Percentiles rank a stretch among this genome's conserved stretches.
Evolutionary conservation across 2,329 filamentous ascomycete species (phyloP).

Genomic region (Lasiodiplodia gonubiensis): DNA sequence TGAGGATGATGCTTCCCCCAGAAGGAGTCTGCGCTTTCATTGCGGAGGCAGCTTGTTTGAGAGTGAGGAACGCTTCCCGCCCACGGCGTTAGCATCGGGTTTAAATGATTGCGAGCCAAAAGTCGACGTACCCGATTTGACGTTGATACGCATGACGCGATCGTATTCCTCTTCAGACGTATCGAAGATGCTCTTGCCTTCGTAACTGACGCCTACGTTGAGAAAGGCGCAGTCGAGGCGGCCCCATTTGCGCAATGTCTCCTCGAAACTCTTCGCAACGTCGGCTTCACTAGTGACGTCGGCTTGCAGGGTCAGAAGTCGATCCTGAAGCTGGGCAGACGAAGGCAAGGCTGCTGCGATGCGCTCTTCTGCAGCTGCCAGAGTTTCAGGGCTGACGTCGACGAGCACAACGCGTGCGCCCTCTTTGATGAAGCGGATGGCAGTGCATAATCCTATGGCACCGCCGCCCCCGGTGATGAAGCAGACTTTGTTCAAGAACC

Average conservation of each 20-base stretch:
- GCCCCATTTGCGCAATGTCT: conserved; percentile 38
- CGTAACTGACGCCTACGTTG: conserved; percentile 30
- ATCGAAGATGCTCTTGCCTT: conserved; percentile 44
- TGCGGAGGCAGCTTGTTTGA: conserved; percentile 44
- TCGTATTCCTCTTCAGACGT: conserved; percentile 45
- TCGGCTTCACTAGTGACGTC: conserved; percentile 44
- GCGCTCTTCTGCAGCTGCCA: conserved; percentile 37
- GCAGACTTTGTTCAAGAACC: conserved; percentile 41
- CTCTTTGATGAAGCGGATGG: conserved; percentile 43
- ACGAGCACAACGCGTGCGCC: conserved; percentile 46
- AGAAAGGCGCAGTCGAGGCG: conserved; percentile 34
- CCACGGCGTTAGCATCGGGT: background rate
- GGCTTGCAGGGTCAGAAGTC: conserved; percentile 36
- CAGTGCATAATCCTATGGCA: conserved; percentile 44
- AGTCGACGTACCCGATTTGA: conserved; percentile 42
- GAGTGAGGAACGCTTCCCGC: conserved; percentile 42
- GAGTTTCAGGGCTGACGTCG: conserved; percentile 40
- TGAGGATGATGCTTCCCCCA: conserved; percentile 48
- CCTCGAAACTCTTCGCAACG: conserved; percentile 36
- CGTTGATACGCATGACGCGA: conserved; percentile 45
- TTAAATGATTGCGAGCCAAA: background rate
- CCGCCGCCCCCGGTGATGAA: conserved; percentile 43
- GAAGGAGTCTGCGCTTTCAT: conserved; percentile 40
- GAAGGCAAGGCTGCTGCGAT: conserved; percentile 27
- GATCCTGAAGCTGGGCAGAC: conserved; percentile 35